phyloP scores from a whole-genome alignment of 345 rosid species.

The Eucalyptus albens region DNA sequence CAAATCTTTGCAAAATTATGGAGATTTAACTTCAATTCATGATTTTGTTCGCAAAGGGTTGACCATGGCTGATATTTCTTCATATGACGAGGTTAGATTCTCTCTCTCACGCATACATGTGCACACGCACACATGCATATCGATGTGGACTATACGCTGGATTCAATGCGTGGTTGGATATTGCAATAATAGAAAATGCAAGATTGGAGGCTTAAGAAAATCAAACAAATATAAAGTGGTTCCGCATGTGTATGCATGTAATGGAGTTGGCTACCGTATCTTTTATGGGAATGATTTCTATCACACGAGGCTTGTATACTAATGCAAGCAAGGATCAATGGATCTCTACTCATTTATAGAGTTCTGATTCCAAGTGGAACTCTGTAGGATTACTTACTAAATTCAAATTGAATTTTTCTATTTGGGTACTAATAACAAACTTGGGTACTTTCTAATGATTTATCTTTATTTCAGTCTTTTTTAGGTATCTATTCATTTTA shows the following conservation, averaged over 20 bases:
- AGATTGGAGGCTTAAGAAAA: not conserved
- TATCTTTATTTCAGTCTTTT: not conserved
- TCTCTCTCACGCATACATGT: not conserved
- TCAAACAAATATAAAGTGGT: not conserved
- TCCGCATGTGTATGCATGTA: not conserved
- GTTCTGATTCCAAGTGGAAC: not conserved
- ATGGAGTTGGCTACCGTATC: not conserved
- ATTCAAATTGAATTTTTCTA: not conserved
- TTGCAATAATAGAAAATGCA: not conserved
- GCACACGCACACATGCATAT: not conserved
- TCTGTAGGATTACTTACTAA: not conserved
- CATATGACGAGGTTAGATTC: rapidly evolving
- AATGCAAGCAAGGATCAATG: not conserved
- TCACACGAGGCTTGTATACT: not conserved
- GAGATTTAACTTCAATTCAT: not conserved
- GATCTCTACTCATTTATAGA: not conserved
- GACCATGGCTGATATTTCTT: not conserved
- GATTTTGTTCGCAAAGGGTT: not conserved
- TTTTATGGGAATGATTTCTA: not conserved
- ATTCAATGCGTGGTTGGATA: rapidly evolving
- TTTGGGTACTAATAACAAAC: not conserved
- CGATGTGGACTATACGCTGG: not conserved
- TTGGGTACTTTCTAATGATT: not conserved
- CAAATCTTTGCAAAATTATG: not conserved
- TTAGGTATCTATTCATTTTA: too few relatives aligned